Base-by-base conservation (phyloP, 805 yeast species). In the Metschnikowia baotianmanensis region DNA sequence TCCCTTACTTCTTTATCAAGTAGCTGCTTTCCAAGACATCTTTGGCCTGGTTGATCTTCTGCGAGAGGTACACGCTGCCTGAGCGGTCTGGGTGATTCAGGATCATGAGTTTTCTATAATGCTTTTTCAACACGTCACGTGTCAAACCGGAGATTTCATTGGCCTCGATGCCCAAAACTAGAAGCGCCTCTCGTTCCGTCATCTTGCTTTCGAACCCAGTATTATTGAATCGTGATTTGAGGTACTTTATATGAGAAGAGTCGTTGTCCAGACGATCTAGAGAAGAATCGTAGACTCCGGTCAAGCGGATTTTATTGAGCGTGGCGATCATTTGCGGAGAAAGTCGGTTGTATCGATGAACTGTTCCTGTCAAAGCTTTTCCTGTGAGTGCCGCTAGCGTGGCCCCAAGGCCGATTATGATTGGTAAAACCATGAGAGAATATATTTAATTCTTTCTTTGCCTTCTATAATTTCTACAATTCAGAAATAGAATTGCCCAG, bases 161-260 rank as follows among this genome's bases (percentile, higher is more conserved):
- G 7, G 69, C 71, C 38, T 67, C 67, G 6, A 70, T 68, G 1
- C 75, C 75, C 50, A 70, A 44, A 2, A 68, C 54, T 23, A 59
- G 47, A 9, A 70, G 53, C 6, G 75, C 75, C 45, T 70, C 75
- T 37, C 61, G 61, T 42, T 70, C 75, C 1, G 73, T 66, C 73
- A 70, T 69, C 26, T 61, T 62, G 19, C 51, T 53, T 13, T 46
- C 50, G 34, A 70, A 70, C 2, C 70, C 69, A 9, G 53, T 40
- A 31, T 47, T 49, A 11, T 57, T 50, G 36, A 52, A 58, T 6
- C 52, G 47, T 5, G 48, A 37, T 15, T 47, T 47, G 18, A 58
- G 43, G 36, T 51, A 51, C 31, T 42, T 45, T 21, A 51, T 45
- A 26, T 48, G 54, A 2, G 52, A 43, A 6, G 45, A 46, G 23